Evolutionary conservation across 371 early-diverging fungal species (phyloP).

Genomic region (Rhizopus stolonifer): DNA sequence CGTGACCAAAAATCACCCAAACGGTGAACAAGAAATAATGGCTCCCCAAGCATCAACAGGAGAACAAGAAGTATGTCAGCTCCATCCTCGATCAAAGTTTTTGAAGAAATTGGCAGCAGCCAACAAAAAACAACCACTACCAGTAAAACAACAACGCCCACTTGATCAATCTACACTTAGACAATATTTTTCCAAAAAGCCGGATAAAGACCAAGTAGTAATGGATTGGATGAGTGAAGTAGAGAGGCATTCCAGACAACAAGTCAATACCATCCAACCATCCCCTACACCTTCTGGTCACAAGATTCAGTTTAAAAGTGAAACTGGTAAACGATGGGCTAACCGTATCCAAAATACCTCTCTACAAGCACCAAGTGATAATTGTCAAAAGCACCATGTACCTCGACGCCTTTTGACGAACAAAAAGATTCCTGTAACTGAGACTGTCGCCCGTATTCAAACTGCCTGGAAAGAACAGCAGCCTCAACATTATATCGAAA

Average conservation of each 20-base stretch:
- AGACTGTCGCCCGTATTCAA: constrained; percentile 13
- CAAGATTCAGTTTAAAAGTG: constrained; percentile 37
- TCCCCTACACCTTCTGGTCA: constrained; percentile 18
- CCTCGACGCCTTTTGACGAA: constrained; percentile 21
- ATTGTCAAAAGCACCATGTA: constrained; percentile 30
- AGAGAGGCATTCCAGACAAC: constrained; percentile 22
- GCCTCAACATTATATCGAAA: constrained; percentile 3
- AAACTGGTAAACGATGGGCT: constrained; percentile 40
- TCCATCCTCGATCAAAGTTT: too few species aligned
- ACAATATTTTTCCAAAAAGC: constrained; percentile 39
- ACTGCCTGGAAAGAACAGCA: constrained; percentile 22
- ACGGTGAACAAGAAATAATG: too few species aligned
- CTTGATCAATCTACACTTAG: constrained; percentile 38
- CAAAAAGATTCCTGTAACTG: constrained; percentile 1
- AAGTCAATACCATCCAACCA: not conserved
- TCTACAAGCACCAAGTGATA: constrained; percentile 29
- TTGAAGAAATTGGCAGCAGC: too few species aligned
- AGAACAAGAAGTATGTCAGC: too few species aligned
- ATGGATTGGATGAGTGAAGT: constrained; percentile 43
- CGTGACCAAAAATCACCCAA: too few species aligned
- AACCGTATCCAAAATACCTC: constrained; percentile 20
- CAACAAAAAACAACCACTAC: too few species aligned
- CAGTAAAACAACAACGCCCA: constrained; percentile 5
- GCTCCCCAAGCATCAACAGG: too few species aligned
- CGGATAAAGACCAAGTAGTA: constrained; percentile 25